Percentiles rank a stretch among this genome's conserved stretches.
These are phyloP conservation scores for Protea cynaroides DNA, from an alignment of 164 flowering plant species.

Conservation along the genomic window DNA sequence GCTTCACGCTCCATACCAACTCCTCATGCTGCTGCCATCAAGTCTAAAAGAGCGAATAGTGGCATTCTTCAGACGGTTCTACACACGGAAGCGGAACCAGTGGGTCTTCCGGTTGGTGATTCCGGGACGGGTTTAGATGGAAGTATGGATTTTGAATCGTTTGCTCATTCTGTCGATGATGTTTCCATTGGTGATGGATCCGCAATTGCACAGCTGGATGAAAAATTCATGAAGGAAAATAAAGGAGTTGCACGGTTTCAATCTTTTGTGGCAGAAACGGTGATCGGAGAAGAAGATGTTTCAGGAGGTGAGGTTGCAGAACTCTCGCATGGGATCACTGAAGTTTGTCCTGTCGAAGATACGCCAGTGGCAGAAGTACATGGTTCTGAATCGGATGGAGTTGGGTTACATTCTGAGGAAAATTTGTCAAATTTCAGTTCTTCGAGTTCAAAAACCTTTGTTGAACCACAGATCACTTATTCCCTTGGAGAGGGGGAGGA, in stretches of 20 bases:
- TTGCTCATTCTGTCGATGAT: neutral
- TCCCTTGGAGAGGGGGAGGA: neutral
- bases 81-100: slow-evolving; percentile 6
- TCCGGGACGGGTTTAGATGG: slow-evolving; percentile 10
- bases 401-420: slow-evolving; percentile 8
- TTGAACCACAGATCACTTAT: slow-evolving; percentile 2
- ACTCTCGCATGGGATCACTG: slow-evolving; percentile 6
- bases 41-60: slow-evolving; percentile 50
- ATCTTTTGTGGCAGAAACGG: slow-evolving; percentile 4
- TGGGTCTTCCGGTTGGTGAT: slow-evolving; percentile 6
- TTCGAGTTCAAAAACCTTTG: neutral
- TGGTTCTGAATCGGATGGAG: slow-evolving; percentile 8
- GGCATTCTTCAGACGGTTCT: slow-evolving; percentile 4
- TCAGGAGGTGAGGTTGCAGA: slow-evolving; percentile 11
- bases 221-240: slow-evolving; percentile 5
- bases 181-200: slow-evolving; percentile 9
- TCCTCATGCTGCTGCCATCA: slow-evolving; percentile 82
- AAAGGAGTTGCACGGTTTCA: neutral
- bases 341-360: slow-evolving; percentile 3
- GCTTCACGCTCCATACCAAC: slow-evolving; percentile 74
- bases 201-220: slow-evolving; percentile 6
- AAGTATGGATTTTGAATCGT: slow-evolving; percentile 6
- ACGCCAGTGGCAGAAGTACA: neutral
- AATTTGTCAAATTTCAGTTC: slow-evolving; percentile 5
- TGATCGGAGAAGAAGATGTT: neutral